Evolutionary conservation across 2,329 filamentous ascomycete genomes (phyloP).

Genomic region (Aspergillus pseudoglaucus): DNA sequence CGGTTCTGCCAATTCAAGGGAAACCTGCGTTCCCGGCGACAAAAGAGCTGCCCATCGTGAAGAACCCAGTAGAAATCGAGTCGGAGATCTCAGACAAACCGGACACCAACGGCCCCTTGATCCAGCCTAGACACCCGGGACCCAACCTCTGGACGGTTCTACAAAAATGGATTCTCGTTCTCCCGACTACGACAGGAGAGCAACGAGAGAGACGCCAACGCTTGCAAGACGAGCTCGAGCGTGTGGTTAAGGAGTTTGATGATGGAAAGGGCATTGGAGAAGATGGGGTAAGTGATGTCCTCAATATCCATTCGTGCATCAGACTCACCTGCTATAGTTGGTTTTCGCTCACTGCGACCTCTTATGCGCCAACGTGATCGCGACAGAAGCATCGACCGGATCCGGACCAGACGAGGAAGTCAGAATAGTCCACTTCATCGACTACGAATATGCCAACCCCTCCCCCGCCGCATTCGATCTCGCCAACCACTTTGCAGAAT

Average conservation of each 20-base stretch:
- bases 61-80: constrained; percentile 17
- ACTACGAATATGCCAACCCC: constrained; percentile 96
- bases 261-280: constrained; percentile 69
- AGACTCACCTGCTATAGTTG: constrained; percentile 46
- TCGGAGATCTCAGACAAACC: constrained; percentile 8
- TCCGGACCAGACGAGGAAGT: constrained; percentile 27
- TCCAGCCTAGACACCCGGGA: constrained; percentile 62
- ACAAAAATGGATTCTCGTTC: constrained; percentile 87
- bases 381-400: constrained; percentile 21
- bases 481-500: constrained; percentile 96
- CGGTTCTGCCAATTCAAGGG: constrained; percentile 53
- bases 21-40: constrained; percentile 15
- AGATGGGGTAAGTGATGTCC: constrained; percentile 53
- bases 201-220: constrained; percentile 60
- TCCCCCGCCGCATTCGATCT: constrained; percentile 94
- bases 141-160: constrained; percentile 92
- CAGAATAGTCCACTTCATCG: constrained; percentile 74
- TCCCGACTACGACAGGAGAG: constrained; percentile 66
- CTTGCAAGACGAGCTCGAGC: constrained; percentile 68
- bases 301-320: not conserved
- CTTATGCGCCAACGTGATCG: constrained; percentile 92
- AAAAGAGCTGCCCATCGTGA: constrained; percentile 12
- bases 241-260: constrained; percentile 64
- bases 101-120: constrained; percentile 16
- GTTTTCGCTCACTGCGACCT: constrained; percentile 95